A percentile compares a stretch with the other conserved stretches of the same genome.
Evolutionary conservation across 257 asterid species (phyloP).

Genomic region (Lycium barbarum): DNA sequence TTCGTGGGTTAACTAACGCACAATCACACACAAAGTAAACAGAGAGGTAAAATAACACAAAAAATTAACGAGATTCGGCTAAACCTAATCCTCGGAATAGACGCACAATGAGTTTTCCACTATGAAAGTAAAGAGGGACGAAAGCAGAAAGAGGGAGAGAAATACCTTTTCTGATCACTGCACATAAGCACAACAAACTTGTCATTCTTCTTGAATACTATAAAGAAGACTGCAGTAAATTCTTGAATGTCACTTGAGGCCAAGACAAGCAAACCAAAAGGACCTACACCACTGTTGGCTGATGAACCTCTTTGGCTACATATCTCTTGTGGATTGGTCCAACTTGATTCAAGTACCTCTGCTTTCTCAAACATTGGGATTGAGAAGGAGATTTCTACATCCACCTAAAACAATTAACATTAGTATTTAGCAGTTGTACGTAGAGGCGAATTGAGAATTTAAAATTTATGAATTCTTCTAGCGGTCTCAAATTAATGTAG

Average conservation of each 20-base stretch:
- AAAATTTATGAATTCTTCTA: no score
- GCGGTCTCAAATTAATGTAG: no score
- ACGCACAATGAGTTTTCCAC: no score
- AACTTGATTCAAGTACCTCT: constrained; percentile 35
- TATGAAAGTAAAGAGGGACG: not conserved
- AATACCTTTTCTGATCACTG: constrained; percentile 59
- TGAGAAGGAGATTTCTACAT: not conserved
- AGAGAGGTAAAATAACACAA: no score
- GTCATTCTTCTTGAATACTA: constrained; percentile 35
- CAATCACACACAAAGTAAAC: no score
- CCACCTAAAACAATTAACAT: not conserved
- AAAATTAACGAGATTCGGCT: no score
- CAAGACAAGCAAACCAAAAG: constrained; percentile 30
- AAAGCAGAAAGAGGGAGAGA: not conserved
- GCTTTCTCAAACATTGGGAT: constrained; percentile 33
- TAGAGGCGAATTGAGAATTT: no score
- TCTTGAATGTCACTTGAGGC: constrained; percentile 37
- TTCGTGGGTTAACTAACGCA: no score
- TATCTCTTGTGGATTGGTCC: constrained; percentile 42
- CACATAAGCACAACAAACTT: constrained; percentile 56
- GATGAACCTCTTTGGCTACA: constrained; percentile 46
- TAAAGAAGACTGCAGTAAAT: constrained; percentile 54
- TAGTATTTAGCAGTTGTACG: constrained; percentile 27
- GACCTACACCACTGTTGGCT: constrained; percentile 42
- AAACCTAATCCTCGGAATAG: no score